phyloP scores from a whole-genome alignment of 805 yeast species.

The Cyberlindnera mississippiensis region DNA sequence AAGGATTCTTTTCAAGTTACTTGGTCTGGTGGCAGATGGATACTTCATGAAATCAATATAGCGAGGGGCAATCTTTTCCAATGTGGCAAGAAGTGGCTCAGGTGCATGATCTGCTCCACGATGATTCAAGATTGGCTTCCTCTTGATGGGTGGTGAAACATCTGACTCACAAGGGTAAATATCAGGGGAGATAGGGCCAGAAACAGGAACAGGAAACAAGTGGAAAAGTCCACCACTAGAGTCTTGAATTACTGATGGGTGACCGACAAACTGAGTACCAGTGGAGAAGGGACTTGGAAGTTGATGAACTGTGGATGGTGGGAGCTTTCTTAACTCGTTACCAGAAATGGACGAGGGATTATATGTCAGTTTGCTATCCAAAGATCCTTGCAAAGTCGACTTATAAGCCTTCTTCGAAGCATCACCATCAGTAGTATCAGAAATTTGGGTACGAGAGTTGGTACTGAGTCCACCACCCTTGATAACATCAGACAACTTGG shows the following conservation, averaged over 20 bases:
- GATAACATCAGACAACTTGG: background rate
- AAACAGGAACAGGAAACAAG: slow-evolving; percentile 9
- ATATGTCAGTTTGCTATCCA: too few relatives aligned
- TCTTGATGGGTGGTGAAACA: background rate
- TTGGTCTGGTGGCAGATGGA: slow-evolving; percentile 32
- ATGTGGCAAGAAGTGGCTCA: slow-evolving; percentile 12
- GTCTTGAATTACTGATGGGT: slow-evolving; percentile 3
- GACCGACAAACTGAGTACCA: background rate
- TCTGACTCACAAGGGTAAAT: background rate
- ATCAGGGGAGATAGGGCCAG: background rate
- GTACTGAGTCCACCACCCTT: background rate
- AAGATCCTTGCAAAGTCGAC: too few relatives aligned
- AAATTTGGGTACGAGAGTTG: background rate
- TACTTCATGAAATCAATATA: slow-evolving; percentile 31
- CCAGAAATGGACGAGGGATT: too few relatives aligned
- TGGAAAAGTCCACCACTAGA: slow-evolving; percentile 5
- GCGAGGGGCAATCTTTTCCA: slow-evolving; percentile 29
- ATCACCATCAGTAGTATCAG: too few relatives aligned
- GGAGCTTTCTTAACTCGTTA: too few relatives aligned
- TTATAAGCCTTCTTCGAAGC: too few relatives aligned
- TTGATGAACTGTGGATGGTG: background rate
- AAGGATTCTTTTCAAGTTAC: slow-evolving; percentile 30
- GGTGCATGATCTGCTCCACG: background rate
- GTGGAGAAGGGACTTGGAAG: background rate
- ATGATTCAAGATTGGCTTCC: slow-evolving; percentile 1